Evolutionary conservation across 23 red algal genomes (phyloP).

Genomic region (Gracilaria domingensis): DNA sequence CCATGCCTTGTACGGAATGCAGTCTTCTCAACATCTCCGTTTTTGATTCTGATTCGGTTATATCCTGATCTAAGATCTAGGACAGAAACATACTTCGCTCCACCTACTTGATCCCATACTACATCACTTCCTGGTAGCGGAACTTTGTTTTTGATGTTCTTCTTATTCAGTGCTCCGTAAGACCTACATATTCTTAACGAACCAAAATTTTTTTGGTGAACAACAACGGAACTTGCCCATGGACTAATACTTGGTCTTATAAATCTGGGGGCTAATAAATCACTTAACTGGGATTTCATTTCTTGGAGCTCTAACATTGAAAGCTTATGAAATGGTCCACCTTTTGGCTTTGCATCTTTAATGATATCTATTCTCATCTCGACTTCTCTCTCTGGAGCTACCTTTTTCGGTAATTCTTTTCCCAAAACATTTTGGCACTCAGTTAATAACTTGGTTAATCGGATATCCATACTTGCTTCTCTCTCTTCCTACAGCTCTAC

Average conservation of each 20-base stretch:
- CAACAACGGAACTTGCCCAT: slow-evolving; percentile 43
- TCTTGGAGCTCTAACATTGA: neutral
- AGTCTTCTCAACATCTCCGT: neutral
- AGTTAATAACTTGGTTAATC: neutral
- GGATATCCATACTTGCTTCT: neutral
- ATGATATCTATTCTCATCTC: neutral
- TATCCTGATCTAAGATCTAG: slow-evolving; percentile 24
- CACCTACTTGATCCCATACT: slow-evolving; percentile 41
- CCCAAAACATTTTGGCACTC: slow-evolving; percentile 22
- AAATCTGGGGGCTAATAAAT: neutral
- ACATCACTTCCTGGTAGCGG: slow-evolving; percentile 55
- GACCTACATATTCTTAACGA: no score
- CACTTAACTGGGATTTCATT: slow-evolving; percentile 9
- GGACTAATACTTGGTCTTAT: neutral
- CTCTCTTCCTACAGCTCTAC: neutral
- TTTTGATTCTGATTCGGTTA: slow-evolving; percentile 25
- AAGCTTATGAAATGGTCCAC: neutral
- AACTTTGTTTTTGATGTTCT: no score
- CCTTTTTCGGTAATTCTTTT: slow-evolving; percentile 7
- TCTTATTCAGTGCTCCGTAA: no score
- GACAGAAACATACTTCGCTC: slow-evolving; percentile 29
- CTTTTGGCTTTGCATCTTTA: neutral
- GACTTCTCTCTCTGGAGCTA: slow-evolving; percentile 14
- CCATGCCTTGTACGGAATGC: slow-evolving; percentile 31
- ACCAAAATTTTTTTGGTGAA: slow-evolving; percentile 30